Percentiles rank a stretch among this genome's conserved stretches.
phyloP scores from a whole-genome alignment of 2,329 filamentous ascomycete species.

The Ceratocystis cacaofunesta region DNA sequence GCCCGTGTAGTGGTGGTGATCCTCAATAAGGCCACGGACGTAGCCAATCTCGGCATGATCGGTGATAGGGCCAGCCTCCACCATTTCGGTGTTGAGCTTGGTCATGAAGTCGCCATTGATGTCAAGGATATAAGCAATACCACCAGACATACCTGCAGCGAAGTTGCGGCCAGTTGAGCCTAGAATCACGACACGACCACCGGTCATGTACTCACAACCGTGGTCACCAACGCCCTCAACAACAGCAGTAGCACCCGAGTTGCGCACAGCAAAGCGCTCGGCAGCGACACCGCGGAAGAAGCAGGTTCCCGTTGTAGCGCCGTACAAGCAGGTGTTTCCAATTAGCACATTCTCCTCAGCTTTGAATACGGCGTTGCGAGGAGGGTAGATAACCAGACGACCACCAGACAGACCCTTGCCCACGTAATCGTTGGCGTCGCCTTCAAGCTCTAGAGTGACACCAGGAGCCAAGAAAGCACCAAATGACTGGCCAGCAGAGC shows the following conservation, averaged over 20 bases:
- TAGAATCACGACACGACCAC: slow-evolving; percentile 74
- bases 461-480: slow-evolving; percentile 87
- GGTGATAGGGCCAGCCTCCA: slow-evolving; percentile 70
- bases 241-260: slow-evolving; percentile 90
- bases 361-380: slow-evolving; percentile 79
- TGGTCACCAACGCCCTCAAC: slow-evolving; percentile 95
- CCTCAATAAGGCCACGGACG: slow-evolving; percentile 80
- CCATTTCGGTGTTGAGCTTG: slow-evolving; percentile 97
- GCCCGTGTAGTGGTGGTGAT: slow-evolving; percentile 95
- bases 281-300: slow-evolving; percentile 96
- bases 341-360: slow-evolving; percentile 91
- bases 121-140: slow-evolving; percentile 89
- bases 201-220: slow-evolving; percentile 98
- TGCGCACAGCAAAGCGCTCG: slow-evolving; percentile 90
- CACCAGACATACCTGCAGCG: slow-evolving; percentile 94
- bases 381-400: slow-evolving; percentile 83
- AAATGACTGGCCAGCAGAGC: slow-evolving; percentile 91
- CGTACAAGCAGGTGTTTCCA: slow-evolving; percentile 89
- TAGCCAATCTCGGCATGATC: slow-evolving; percentile 82
- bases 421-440: slow-evolving; percentile 92
- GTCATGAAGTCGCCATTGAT: slow-evolving; percentile 76
- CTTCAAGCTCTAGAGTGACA: slow-evolving; percentile 87
- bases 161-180: slow-evolving; percentile 92
- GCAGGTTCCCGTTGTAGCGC: slow-evolving; percentile 76
- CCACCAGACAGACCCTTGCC: slow-evolving; percentile 92